A percentile compares a stretch with the other conserved stretches of the same genome.
Evolutionary conservation across 1,139 yeast genomes (phyloP).

Genomic region (Diutina neorugosa): DNA sequence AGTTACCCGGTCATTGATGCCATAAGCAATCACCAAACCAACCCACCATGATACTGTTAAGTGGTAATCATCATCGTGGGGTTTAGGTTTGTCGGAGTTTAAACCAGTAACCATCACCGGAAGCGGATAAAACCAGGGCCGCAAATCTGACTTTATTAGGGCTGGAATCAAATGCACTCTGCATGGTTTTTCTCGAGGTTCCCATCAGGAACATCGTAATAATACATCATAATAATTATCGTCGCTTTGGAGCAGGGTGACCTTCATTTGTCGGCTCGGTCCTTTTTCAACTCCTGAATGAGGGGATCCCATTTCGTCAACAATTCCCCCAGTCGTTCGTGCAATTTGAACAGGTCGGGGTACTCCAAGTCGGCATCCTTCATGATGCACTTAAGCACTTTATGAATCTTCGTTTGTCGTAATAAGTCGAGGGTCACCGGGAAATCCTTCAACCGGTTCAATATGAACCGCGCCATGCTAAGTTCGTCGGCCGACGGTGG

Average conservation of each 20-base stretch:
- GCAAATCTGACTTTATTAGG: too few relatives aligned
- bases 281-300: constrained; percentile 24
- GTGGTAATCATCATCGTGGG: too few relatives aligned
- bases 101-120: too few relatives aligned
- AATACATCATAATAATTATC: background rate
- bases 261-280: constrained; percentile 6
- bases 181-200: background rate
- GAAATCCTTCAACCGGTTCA: constrained; percentile 38
- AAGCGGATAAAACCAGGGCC: too few relatives aligned
- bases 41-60: too few relatives aligned
- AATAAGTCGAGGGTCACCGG: constrained; percentile 44
- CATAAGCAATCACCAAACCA: too few relatives aligned
- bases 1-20: background rate
- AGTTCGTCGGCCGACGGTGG: constrained; percentile 44
- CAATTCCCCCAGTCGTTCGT: constrained; percentile 32
- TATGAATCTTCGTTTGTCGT: constrained; percentile 41
- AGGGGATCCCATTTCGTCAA: constrained; percentile 32
- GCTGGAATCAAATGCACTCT: too few relatives aligned
- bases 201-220: background rate
- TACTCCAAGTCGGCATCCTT: constrained; percentile 29
- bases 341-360: constrained; percentile 35
- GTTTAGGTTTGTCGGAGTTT: too few relatives aligned
- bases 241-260: too few relatives aligned
- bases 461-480: constrained; percentile 36
- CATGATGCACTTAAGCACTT: constrained; percentile 38